Conservation (phyloP, 352 stramenopile genomes). For the Phytophthora rubi region DNA sequence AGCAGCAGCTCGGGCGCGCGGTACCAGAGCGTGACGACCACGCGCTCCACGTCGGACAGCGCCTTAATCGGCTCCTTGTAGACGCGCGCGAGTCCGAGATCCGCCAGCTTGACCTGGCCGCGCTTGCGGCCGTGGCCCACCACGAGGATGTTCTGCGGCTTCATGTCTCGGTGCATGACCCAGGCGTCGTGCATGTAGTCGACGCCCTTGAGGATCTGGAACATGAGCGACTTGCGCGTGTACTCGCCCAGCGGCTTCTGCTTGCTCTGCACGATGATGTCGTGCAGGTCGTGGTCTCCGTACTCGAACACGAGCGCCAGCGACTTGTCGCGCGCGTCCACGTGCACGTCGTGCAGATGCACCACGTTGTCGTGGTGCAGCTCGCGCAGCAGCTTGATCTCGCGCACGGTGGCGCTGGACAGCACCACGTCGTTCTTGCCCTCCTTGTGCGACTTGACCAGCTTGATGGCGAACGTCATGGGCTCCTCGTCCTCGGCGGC, state of each 20-base stretch:
- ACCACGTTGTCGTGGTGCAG: conserved; percentile 90
- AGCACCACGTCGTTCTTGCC: conserved; percentile 91
- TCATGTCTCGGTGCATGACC: conserved; percentile 95
- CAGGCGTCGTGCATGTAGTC: conserved; percentile 94
- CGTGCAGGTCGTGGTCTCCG: conserved; percentile 88
- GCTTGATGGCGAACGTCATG: conserved; percentile 88
- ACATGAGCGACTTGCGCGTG: conserved; percentile 93
- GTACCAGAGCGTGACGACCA: conserved; percentile 98
- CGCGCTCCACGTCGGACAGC: conserved; percentile 86
- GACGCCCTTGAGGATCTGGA: conserved; percentile 92
- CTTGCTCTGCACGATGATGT: conserved; percentile 90
- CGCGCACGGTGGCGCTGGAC: conserved; percentile 87
- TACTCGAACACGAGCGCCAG: conserved; percentile 91
- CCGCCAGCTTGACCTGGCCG: conserved; percentile 85
- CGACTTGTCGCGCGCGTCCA: conserved; percentile 85
- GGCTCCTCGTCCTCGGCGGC: conserved; percentile 70
- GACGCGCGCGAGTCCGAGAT: conserved; percentile 88
- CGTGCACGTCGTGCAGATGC: conserved; percentile 85
- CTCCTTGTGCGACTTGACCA: conserved; percentile 92
- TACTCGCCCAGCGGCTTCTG: conserved; percentile 91
- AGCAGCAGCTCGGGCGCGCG: conserved; percentile 94
- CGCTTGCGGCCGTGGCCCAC: conserved; percentile 84
- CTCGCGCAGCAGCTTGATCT: conserved; percentile 91
- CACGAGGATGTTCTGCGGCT: conserved; percentile 94
- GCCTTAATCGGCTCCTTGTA: conserved; percentile 91